Evolutionary conservation across 257 asterid genomes (phyloP), one percentile per base, ranked within the genome.

Genomic region (Knoxia roxburghii): DNA sequence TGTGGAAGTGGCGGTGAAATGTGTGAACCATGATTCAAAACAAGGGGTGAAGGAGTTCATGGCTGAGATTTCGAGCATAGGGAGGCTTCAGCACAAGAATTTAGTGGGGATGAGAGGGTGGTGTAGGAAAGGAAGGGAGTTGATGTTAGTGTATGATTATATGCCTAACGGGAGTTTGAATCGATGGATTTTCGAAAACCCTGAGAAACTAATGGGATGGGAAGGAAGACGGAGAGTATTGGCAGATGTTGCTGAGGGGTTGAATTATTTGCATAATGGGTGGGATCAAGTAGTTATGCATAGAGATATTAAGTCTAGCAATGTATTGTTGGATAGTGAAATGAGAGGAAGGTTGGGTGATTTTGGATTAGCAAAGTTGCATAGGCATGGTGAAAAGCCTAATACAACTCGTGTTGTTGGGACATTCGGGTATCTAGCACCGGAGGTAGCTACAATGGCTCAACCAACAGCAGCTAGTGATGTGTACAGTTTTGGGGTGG

Each of bases 61-160:
- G 97, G 97, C 97, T 2, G 97, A 89, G 87, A 81, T 87, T 57
- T 85, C 94, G 24, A 87, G 87, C 54, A 87, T 89, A 57, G 97
- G 97, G 10, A 82, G 97, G 76, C 73, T 89, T 61, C 95, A 87
- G 66, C 97, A 89, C 73, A 89, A 89, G 89, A 89, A 89, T 74
- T 62, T 89, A 32, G 97, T 87, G 24, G 91, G 79, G 41, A 72
- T 89, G 91, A 71, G 87, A 27, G 97, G 97, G 35, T 89, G 95
- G 97, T 89, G 97, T 59, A 73, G 95, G 78, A 89, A 87, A 70
- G 80, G 91, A 56, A 82, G 75, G 8, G 89, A 81, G 37, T 46
- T 89, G 64, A 63, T 89, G 87, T 77, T 89, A 39, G 91, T 87
- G 50, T 90, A 85, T 29, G 95, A 85, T 68, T 87, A 84, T 78